Evolutionary conservation across 495 filamentous ascomycete species (phyloP), one percentile per base, ranked within the genome.

Genomic region (Monascus purpureus): DNA sequence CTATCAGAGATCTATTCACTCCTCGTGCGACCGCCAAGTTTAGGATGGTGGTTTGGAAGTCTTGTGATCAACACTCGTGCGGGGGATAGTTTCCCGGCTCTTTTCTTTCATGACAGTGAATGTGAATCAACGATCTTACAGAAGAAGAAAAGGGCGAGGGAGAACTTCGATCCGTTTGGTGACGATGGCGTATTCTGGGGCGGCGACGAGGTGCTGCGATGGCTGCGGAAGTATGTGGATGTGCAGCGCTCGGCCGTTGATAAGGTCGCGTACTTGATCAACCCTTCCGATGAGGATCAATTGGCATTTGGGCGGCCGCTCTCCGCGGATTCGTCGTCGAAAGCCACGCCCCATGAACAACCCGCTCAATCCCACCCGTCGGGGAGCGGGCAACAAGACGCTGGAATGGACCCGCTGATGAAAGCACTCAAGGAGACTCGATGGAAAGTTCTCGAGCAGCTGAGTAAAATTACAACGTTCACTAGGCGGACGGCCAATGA

Each of bases 1-100:
- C 70, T 95, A 9, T 82, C 73, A 24, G 77, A 90, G 36, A 80
- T 97, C 39, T 97, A 87, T 54, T 87, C 80, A 20, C 57, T 96
- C 8, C 71, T 94, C 6, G 78, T 97, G 13, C 74, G 90, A 6
- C 90, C 92, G 5, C 90, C 90, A 12, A 94, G 82, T 53, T 51
- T 93, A 12, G 90, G 90, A 14, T 97, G 90, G 90, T 96, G 92
- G 90, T 95, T 85, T 54, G 90, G 90, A 25, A 92, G 82, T 43
- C 43, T 96, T 3, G 80, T 97, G 24, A 83, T 96, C 53, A 96
- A 96, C 43, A 83, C 82, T 0, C 65, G 82, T 4, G 77, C 77
- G 2, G 90, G 92, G 2, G 84, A 95, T 50, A 81, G 75, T 47
- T 95, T 95, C 45, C 90, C 90, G 0, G 84, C 92, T 7, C 62